Percentiles rank a stretch among this genome's conserved stretches.
Evolutionary conservation across 495 filamentous ascomycete genomes (phyloP).

Genomic region (Bathelium albidoporum): DNA sequence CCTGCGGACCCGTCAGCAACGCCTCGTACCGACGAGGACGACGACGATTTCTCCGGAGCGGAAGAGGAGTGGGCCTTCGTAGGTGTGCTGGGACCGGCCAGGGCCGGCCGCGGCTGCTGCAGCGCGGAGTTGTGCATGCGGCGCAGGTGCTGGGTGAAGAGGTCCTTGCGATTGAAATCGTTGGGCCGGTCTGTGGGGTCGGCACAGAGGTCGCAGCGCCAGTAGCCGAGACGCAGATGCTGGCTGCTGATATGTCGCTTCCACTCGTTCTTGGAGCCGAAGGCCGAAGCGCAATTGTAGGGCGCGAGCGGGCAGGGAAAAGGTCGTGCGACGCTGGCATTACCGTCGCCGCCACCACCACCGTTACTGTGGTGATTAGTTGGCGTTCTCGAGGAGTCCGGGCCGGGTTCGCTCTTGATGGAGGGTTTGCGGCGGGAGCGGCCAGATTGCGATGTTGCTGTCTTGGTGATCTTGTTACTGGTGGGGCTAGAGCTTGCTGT

Average conservation of each 20-base stretch:
- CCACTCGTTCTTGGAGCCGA: slow-evolving; percentile 94
- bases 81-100: no score
- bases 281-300: slow-evolving; percentile 76
- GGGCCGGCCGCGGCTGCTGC: slow-evolving; percentile 18
- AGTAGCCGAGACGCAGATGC: slow-evolving; percentile 70
- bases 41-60: no score
- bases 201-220: slow-evolving; percentile 62
- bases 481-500: slow-evolving; percentile 3
- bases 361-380: background rate
- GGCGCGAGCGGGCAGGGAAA: slow-evolving; percentile 74
- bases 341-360: background rate
- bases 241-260: slow-evolving; percentile 79
- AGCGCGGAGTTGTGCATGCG: slow-evolving; percentile 58
- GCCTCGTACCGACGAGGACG: no score
- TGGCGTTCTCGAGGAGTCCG: background rate
- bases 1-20: no score
- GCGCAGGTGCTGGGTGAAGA: slow-evolving; percentile 87
- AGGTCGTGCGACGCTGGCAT: slow-evolving; percentile 37
- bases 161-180: slow-evolving; percentile 86
- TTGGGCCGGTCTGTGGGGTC: slow-evolving; percentile 37
- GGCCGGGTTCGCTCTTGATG: background rate
- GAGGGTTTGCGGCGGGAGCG: background rate
- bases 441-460: background rate
- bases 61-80: no score
- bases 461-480: slow-evolving; percentile 8